These are phyloP conservation scores for Diutina pseudorugosa DNA, from an alignment of 1,139 yeast species.

Conservation along the genomic window DNA sequence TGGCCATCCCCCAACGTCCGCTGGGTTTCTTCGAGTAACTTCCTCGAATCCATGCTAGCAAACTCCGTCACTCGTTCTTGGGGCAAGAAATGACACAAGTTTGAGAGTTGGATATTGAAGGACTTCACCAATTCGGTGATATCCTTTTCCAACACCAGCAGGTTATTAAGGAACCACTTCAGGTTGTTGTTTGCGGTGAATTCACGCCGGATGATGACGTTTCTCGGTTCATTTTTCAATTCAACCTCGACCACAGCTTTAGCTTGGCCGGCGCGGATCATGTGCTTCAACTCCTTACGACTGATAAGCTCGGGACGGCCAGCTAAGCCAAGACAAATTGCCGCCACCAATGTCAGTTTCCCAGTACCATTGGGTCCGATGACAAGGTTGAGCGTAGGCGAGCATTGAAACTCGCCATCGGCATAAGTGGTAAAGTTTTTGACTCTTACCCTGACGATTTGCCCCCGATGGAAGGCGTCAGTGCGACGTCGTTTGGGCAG, in stretches of 20 bases:
- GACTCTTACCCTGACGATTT: constrained; percentile 54
- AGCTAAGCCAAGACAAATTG: constrained; percentile 80
- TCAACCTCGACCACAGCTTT: constrained; percentile 50
- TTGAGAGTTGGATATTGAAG: constrained; percentile 76
- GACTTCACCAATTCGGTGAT: constrained; percentile 34
- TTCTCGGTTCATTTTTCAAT: constrained; percentile 33
- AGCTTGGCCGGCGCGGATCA: constrained; percentile 63
- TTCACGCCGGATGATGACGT: constrained; percentile 23
- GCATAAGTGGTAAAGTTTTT: constrained; percentile 76
- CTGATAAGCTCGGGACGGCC: constrained; percentile 74
- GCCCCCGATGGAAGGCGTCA: constrained; percentile 39
- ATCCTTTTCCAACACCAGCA: constrained; percentile 26
- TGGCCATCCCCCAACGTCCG: constrained; percentile 63
- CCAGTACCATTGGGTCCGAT: constrained; percentile 98
- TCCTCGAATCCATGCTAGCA: constrained; percentile 71
- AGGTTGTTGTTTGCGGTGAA: constrained; percentile 29
- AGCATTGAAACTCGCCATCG: constrained; percentile 62
- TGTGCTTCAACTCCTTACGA: constrained; percentile 61
- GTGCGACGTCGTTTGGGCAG: not conserved
- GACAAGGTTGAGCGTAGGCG: constrained; percentile 83
- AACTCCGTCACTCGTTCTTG: constrained; percentile 94
- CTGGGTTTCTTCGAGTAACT: constrained; percentile 65
- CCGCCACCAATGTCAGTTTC: constrained; percentile 87
- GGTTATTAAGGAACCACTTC: constrained; percentile 48
- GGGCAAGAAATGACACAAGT: constrained; percentile 87